Evolutionary conservation across 2,329 filamentous ascomycete genomes (phyloP).

Genomic region (Colletotrichum sp.): DNA sequence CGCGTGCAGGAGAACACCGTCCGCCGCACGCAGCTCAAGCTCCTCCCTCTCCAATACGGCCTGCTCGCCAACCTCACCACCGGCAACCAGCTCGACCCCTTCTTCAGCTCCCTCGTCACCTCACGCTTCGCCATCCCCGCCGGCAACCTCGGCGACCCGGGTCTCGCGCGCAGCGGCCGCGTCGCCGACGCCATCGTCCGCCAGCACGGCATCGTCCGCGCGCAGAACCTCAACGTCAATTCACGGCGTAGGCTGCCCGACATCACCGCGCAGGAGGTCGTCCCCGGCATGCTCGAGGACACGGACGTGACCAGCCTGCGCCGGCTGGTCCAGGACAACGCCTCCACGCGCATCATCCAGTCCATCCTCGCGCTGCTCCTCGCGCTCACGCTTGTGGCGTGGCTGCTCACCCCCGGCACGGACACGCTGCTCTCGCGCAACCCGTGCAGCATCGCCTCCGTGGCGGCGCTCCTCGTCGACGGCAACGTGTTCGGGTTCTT

Average conservation of each 20-base stretch:
- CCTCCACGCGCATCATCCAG: constrained; percentile 38
- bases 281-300: constrained; percentile 16
- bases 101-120: constrained; percentile 37
- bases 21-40: constrained; percentile 23
- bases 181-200: constrained; percentile 35
- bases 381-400: constrained; percentile 28
- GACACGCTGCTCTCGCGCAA: constrained; percentile 30
- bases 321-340: constrained; percentile 31
- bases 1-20: constrained; percentile 26
- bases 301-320: constrained; percentile 18
- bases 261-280: background rate
- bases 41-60: constrained; percentile 32
- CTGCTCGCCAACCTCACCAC: constrained; percentile 30
- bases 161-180: constrained; percentile 10
- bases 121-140: constrained; percentile 36
- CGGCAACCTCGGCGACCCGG: constrained; percentile 25
- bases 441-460: constrained; percentile 39
- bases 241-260: constrained; percentile 20
- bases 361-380: constrained; percentile 33
- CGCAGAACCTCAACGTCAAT: constrained; percentile 35
- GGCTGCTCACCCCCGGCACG: constrained; percentile 29
- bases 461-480: constrained; percentile 39
- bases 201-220: constrained; percentile 40
- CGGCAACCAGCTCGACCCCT: constrained; percentile 33
- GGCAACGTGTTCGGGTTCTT: constrained; percentile 38